Evolutionary conservation across 108 stramenopile genomes (phyloP).

Genomic region (Tribonema minus): DNA sequence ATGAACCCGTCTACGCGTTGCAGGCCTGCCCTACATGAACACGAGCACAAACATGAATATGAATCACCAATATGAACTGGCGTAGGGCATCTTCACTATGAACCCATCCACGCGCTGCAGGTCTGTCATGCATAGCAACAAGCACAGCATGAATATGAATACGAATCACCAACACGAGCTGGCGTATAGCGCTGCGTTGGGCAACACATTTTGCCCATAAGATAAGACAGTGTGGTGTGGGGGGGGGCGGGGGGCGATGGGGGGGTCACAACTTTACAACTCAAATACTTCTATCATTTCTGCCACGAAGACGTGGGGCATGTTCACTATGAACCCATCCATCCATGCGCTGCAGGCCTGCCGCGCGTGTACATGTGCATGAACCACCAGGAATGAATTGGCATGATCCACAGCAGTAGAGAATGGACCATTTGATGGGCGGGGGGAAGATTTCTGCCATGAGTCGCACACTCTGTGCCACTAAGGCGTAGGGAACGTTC

Average conservation of each 20-base stretch:
- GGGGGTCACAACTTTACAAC: too few relatives aligned
- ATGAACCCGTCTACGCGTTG: not conserved
- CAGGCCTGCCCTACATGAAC: not conserved
- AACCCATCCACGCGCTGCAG: too few relatives aligned
- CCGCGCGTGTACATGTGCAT: not conserved
- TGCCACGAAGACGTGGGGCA: slow-evolving; percentile 16
- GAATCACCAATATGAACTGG: too few relatives aligned
- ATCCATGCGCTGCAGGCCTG: too few relatives aligned
- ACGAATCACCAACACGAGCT: too few relatives aligned
- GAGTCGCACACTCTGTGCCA: not conserved
- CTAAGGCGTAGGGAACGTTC: slow-evolving; percentile 6
- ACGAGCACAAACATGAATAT: not conserved
- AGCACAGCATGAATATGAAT: not conserved
- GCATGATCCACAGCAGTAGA: too few relatives aligned
- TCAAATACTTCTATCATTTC: too few relatives aligned
- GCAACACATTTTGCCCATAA: too few relatives aligned
- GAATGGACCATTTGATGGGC: not conserved
- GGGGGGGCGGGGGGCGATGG: too few relatives aligned
- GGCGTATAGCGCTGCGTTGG: slow-evolving; percentile 16
- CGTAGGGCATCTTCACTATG: slow-evolving; percentile 5
- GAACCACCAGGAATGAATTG: not conserved
- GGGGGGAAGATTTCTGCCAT: not conserved
- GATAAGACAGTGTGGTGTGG: too few relatives aligned
- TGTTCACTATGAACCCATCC: not conserved
- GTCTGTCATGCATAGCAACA: not conserved